These are phyloP conservation scores for Chaetoceros tenuissimus DNA, from an alignment of 108 stramenopile species.

Conservation along the genomic window DNA sequence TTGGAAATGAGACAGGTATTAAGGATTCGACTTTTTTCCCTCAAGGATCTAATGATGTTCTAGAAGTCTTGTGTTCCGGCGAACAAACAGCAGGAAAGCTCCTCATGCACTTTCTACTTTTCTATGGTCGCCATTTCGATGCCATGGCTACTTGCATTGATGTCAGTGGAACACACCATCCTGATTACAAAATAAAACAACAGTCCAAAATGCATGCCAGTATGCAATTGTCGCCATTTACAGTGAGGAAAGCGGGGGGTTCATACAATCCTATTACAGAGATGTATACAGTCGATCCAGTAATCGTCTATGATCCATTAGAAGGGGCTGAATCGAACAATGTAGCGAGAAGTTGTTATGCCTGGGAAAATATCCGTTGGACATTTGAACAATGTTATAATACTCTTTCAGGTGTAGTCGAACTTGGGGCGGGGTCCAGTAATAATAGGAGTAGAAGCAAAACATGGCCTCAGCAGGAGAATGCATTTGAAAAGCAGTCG, in stretches of 20 bases:
- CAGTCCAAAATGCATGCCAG: slow-evolving; percentile 8
- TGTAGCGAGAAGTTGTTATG: slow-evolving; percentile 75
- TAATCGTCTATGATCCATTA: slow-evolving; percentile 79
- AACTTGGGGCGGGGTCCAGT: slow-evolving; percentile 26
- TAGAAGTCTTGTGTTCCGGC: slow-evolving; percentile 78
- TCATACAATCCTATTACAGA: slow-evolving; percentile 71
- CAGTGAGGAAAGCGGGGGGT: slow-evolving; percentile 48
- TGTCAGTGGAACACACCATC: slow-evolving; percentile 44
- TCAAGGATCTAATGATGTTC: slow-evolving; percentile 77
- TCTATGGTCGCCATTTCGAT: slow-evolving; percentile 83
- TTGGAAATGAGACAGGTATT: not conserved
- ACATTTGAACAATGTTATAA: slow-evolving; percentile 80
- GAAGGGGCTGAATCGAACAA: slow-evolving; percentile 75
- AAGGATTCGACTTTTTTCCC: slow-evolving; percentile 32
- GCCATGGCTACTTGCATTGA: slow-evolving; percentile 68
- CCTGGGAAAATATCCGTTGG: slow-evolving; percentile 75
- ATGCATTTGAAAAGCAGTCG: not conserved
- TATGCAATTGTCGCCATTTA: slow-evolving; percentile 42
- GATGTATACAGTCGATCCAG: slow-evolving; percentile 77
- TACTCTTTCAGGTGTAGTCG: slow-evolving; percentile 69
- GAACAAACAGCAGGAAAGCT: slow-evolving; percentile 76
- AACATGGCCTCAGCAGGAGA: not conserved
- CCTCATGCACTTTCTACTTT: slow-evolving; percentile 79
- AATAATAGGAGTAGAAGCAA: not conserved
- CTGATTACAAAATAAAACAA: slow-evolving; percentile 28